These are phyloP conservation scores for Graphilbum sp. DNA, from an alignment of 2,329 filamentous ascomycete species.

Conservation along the genomic window DNA sequence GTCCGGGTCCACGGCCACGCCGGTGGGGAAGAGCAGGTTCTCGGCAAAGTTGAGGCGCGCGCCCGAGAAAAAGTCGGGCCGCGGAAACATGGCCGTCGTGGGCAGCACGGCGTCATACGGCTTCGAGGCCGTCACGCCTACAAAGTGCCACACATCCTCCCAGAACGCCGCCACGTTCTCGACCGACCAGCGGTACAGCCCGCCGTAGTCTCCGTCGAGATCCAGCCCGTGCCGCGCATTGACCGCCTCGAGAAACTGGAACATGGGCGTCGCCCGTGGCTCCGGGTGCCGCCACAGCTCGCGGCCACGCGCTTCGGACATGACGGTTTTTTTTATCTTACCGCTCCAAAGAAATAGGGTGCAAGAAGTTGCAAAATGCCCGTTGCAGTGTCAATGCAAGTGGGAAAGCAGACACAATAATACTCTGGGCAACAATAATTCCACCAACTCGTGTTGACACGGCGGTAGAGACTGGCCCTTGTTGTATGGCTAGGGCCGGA, in stretches of 20 bases:
- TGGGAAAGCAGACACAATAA: too few relatives aligned
- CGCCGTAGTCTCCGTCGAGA: constrained; percentile 46
- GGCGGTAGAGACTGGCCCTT: too few relatives aligned
- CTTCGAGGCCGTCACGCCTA: constrained; percentile 54
- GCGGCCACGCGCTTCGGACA: neutral
- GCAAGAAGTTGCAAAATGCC: neutral
- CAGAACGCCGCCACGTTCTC: constrained; percentile 63
- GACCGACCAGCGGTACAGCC: constrained; percentile 77
- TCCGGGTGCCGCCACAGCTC: constrained; percentile 54
- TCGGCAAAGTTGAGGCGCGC: constrained; percentile 83
- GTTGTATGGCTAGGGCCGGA: too few relatives aligned
- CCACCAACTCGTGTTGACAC: too few relatives aligned
- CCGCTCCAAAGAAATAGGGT: too few relatives aligned
- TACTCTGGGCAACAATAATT: too few relatives aligned
- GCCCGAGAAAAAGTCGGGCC: constrained; percentile 70
- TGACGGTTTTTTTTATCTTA: neutral
- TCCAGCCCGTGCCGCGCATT: constrained; percentile 48
- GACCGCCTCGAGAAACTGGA: constrained; percentile 52
- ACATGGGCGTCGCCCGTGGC: constrained; percentile 53
- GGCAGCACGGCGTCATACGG: constrained; percentile 52
- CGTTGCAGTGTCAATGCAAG: too few relatives aligned
- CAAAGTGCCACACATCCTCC: constrained; percentile 72
- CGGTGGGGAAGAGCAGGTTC: constrained; percentile 67
- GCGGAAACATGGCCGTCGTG: constrained; percentile 61
- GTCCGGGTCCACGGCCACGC: constrained; percentile 37